Base-by-base conservation (phyloP, 1,284 basidiomycete species). In the Cystobasidiaceae sp. region DNA sequence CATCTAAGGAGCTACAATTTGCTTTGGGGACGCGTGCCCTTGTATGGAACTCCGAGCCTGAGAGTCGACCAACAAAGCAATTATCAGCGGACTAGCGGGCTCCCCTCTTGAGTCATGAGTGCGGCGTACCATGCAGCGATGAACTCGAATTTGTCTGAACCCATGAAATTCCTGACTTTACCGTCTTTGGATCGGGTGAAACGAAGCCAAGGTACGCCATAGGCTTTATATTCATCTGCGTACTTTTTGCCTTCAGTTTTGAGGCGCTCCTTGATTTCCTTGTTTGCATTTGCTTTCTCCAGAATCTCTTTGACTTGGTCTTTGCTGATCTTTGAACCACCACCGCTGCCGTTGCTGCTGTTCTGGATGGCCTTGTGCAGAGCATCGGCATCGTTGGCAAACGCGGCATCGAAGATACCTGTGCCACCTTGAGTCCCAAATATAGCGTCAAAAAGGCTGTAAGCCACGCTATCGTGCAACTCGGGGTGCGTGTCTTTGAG, bases 41-140 rank as follows among this genome's bases (percentile, higher is more conserved):
- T 54, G 50, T 62, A 62, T 19, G 48, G 49, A n/a, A 52, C 49
- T 1, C 50, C 60, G 27, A 62, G 60, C 60, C 60, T 62, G 43
- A 13, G 2, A 9, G 2, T 30, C 5, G 9, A 30, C 17, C 15
- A 50, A 15, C 2, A 50, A 28, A 13, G 8, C 23, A 4, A 25
- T 50, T 21, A 25, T 50, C 48, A 50, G 25, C 15, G 45, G 27
- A 46, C n/a, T 39, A 11, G 37, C 37, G 25, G 27, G 23, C 45
- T 23, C n/a, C 15, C 23, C 11, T 8, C 28, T 23, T 17, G 21
- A 13, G 17, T 6, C 49, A 39, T 27, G 48, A 15, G 32, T 39
- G 23, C 9, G 5, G 48, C 61, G 45, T 32, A 64, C 61, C 61
- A 64, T 28, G 27, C 43, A 27, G 61, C 61, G 19, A 64, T 64